Percentiles rank a stretch among this genome's conserved stretches.
Evolutionary conservation across 129 eudicot species (phyloP).

Genomic region (Artemisia argyi): DNA sequence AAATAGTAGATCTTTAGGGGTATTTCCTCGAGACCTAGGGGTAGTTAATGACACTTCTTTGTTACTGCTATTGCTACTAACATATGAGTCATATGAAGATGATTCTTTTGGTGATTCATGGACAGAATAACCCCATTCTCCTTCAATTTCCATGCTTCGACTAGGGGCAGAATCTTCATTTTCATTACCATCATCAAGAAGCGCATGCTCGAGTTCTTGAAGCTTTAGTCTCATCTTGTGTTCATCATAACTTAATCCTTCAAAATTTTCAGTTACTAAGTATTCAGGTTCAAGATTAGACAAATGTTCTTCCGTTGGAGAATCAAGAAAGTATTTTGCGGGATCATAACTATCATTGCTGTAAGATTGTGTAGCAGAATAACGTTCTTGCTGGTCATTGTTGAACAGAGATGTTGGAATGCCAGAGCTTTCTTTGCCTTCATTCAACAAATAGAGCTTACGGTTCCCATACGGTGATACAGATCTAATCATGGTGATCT

Average conservation of each 20-base stretch:
- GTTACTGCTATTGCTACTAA: slow-evolving; percentile 53
- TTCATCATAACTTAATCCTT: slow-evolving; percentile 53
- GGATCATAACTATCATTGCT: slow-evolving; percentile 59
- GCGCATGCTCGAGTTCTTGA: slow-evolving; percentile 82
- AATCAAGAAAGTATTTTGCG: slow-evolving; percentile 53
- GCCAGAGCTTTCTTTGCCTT: slow-evolving; percentile 28
- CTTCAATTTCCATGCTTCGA: slow-evolving; percentile 56
- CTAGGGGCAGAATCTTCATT: slow-evolving; percentile 33
- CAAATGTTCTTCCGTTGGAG: slow-evolving; percentile 62
- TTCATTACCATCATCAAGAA: slow-evolving; percentile 57
- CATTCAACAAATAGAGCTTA: slow-evolving; percentile 39
- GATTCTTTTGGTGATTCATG: slow-evolving; percentile 74
- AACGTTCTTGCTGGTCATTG: slow-evolving; percentile 5
- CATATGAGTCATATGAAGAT: slow-evolving; percentile 57
- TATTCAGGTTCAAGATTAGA: slow-evolving; percentile 43
- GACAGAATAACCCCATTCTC: slow-evolving; percentile 39
- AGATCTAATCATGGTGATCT: slow-evolving; percentile 34
- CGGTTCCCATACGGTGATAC: slow-evolving; percentile 35
- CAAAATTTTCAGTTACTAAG: slow-evolving; percentile 44
- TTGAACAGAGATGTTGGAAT: slow-evolving; percentile 1
- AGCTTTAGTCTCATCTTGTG: slow-evolving; percentile 71
- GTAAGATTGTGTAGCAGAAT: slow-evolving; percentile 39
- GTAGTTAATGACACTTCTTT: slow-evolving; percentile 36
- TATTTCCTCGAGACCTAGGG: slow-evolving; percentile 10
- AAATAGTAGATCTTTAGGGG: slow-evolving; percentile 70